Conservation (phyloP, 805 yeast genomes). For the Metschnikowia lochheadii region DNA sequence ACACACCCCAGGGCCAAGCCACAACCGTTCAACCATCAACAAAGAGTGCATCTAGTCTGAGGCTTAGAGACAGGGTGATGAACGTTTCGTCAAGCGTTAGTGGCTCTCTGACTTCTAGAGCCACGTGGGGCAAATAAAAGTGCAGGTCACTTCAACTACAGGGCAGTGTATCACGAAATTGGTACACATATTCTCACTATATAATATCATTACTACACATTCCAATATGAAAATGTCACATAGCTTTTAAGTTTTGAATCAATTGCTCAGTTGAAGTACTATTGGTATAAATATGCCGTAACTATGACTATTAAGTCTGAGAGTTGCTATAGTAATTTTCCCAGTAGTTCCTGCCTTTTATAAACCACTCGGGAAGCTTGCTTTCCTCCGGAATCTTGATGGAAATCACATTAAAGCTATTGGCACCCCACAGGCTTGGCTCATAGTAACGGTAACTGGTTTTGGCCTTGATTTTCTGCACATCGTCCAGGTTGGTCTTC, state of each 20-base stretch:
- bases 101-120: constrained; percentile 11
- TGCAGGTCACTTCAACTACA: constrained; percentile 1
- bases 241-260: no score
- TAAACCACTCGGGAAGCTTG: constrained; percentile 74
- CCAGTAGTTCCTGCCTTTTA: constrained; percentile 61
- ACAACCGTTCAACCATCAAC: constrained; percentile 5
- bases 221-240: no score
- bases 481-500: constrained; percentile 7
- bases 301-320: not conserved
- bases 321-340: constrained; percentile 30
- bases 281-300: not conserved
- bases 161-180: not conserved
- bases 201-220: no score
- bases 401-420: constrained; percentile 37
- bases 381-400: constrained; percentile 58
- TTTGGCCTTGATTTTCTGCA: constrained; percentile 18
- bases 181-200: no score
- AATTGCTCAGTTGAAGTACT: no score
- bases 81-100: constrained; percentile 6
- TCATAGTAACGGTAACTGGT: constrained; percentile 40
- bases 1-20: constrained; percentile 15
- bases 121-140: constrained; percentile 25
- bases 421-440: constrained; percentile 32
- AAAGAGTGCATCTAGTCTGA: constrained; percentile 14
- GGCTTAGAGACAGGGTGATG: constrained; percentile 17